These are phyloP conservation scores for Trichoderma sp. DNA, from an alignment of 2,329 filamentous ascomycete species.

Conservation along the genomic window DNA sequence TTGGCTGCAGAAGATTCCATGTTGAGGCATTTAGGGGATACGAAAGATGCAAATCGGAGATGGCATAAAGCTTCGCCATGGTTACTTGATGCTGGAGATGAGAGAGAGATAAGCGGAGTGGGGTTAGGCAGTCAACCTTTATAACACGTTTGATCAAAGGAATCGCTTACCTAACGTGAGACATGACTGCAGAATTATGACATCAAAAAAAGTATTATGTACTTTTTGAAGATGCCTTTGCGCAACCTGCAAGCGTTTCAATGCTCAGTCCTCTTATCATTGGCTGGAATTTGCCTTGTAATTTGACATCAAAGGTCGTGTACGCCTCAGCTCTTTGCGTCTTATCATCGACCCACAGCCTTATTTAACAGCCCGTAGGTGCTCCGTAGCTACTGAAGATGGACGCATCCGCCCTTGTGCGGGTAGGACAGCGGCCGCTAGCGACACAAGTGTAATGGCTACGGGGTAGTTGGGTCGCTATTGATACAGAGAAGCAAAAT, in stretches of 20 bases:
- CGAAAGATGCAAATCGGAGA: constrained; percentile 15
- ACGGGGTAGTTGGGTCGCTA: neutral
- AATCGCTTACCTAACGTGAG: neutral
- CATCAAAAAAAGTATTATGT: neutral
- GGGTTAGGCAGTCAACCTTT: neutral
- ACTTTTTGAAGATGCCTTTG: neutral
- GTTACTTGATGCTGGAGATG: neutral
- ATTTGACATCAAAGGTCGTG: neutral
- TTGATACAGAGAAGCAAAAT: neutral
- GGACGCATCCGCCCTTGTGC: too few species aligned
- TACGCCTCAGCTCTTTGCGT: neutral
- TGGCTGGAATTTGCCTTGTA: neutral
- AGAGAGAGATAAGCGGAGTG: neutral
- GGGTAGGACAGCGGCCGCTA: neutral
- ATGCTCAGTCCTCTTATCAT: neutral
- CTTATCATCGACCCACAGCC: neutral
- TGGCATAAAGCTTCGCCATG: constrained; percentile 13
- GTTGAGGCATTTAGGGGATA: neutral
- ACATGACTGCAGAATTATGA: neutral
- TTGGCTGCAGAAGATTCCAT: constrained; percentile 7
- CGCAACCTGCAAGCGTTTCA: neutral
- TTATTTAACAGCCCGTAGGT: neutral
- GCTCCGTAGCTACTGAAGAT: too few species aligned
- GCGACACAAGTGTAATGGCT: neutral
- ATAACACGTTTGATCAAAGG: neutral